Evolutionary conservation across 805 yeast species (phyloP), one percentile per base, ranked within the genome.

Genomic region (Candida nitratophila): DNA sequence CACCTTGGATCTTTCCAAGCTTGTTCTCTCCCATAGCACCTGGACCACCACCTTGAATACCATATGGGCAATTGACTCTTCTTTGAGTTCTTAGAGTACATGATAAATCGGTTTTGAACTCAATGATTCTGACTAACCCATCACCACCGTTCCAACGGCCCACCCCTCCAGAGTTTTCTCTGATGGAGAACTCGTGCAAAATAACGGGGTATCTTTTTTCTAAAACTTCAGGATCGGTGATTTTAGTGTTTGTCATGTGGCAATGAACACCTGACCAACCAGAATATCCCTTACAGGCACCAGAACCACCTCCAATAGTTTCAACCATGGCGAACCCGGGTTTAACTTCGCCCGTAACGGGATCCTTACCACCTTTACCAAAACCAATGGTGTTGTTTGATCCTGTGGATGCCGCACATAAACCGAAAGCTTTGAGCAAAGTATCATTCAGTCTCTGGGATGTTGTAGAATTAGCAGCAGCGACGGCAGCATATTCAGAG

Each of bases 361-460:
- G 65, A 44, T 62, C 66, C n/a, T 64, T 66, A 40, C 65, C 69
- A 40, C 73, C 71, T 26, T 74, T 74, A 14, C 96, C 96, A 65
- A 87, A 88, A 0, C 95, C 86, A 50, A 88, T 74, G 63, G 86
- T 87, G 64, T 88, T 88, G 62, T 91, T 84, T 44, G 90, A 88
- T 29, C 96, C 95, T 57, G 87, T 95, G 1, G 95, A 86, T 44
- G 88, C 95, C 3, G 95, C 96, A 59, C 85, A 81, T 4, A 87
- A 84, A 44, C 77, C 73, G 57, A 88, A 86, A 0, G 96, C 91
- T 52, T 80, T 81, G 54, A 88, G 68, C 33, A 89, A 74, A 5
- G 83, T 89, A 61, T 86, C 96, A 1, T 90, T 86, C 33, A 89
- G 79, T 50, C 95, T 73, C 63, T 89, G 96, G 2, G 95, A 81